Base-by-base conservation (phyloP, 768 basidiomycete genomes). In the Lepiota brunneoincarnata region DNA sequence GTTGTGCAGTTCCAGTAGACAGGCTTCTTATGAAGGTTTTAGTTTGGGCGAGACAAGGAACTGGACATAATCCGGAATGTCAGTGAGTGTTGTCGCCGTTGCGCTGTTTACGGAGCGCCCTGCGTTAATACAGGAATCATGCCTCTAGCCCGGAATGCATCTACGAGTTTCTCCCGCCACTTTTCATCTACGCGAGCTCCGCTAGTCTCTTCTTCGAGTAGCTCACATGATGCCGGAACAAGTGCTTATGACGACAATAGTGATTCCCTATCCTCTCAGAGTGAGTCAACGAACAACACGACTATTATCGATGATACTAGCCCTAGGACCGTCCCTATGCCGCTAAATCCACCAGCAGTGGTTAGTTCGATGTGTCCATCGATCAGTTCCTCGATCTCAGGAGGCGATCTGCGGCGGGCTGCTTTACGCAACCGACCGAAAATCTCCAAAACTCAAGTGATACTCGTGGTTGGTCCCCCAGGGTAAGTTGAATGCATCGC, bases 21-120 rank as follows among this genome's bases (percentile, higher is more conserved):
- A 35, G 24, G 7, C 4, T 38, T 18, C 52, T 42, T 42, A 56
- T 56, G 14, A 31, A n/a, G 40, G 28, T 39, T 34, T 18, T 50
- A 84, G 81, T 89, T 86, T 62, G 88, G 88, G 6, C 77, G 88
- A 42, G 85, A 88, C 45, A 84, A 78, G 60, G 87, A 89, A 66
- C 69, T 89, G 1, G 86, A 89, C 40, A 69, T 73, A 40, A 84
- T 90, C 52, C 77, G 83, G 43, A 83, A 79, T 65, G 82, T 89
- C 54, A 85, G 79, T 81, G 60, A 72, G 78, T 81, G 42, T 43
- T 28, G 3, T 40, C 10, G 23, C 14, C 36, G 21, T 17, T 4
- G 11, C 28, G 6, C 17, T 28, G 39, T n/a, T 14, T 36, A 20
- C 14, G 5, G 11, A 17, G 37, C 12, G 24, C 43, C 39, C 39